Evolutionary conservation across 225 moss, liverwort and hornwort species (phyloP).

Genomic region (Thuidium tamariscinum): DNA sequence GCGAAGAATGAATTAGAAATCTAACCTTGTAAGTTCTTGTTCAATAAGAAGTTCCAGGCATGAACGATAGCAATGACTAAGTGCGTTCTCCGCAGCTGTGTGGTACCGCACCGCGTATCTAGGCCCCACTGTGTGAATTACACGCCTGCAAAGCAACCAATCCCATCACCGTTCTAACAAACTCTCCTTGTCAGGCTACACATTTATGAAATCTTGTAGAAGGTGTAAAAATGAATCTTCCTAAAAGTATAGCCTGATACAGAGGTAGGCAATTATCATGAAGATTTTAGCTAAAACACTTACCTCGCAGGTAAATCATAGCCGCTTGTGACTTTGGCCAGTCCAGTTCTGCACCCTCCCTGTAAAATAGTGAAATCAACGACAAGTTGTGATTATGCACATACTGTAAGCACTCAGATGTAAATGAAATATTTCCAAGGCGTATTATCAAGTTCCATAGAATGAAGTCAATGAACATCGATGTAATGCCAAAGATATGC

Average conservation of each 20-base stretch:
- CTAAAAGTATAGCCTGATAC: neutral
- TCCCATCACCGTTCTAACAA: neutral
- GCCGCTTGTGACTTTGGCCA: constrained; percentile 93
- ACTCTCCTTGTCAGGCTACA: neutral
- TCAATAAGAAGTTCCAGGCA: constrained; percentile 92
- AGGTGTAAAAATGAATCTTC: neutral
- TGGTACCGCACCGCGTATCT: constrained; percentile 93
- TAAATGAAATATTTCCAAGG: neutral
- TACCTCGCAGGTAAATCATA: constrained; percentile 98
- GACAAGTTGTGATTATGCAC: neutral
- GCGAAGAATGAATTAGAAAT: neutral
- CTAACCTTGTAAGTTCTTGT: constrained; percentile 82
- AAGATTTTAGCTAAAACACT: neutral
- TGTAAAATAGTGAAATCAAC: constrained; percentile 1
- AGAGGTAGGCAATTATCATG: neutral
- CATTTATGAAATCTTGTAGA: neutral
- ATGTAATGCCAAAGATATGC: neutral
- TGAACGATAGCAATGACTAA: constrained; percentile 98
- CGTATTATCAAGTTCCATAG: neutral
- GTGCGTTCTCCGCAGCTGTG: constrained; percentile 96
- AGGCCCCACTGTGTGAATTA: constrained; percentile 96
- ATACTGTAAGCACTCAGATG: neutral
- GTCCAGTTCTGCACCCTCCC: constrained; percentile 98
- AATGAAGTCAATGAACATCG: neutral
- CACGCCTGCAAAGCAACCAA: constrained; percentile 57